These are phyloP conservation scores for Scortechinia acanthostroma DNA, from an alignment of 2,329 filamentous ascomycete genomes.

Conservation along the genomic window DNA sequence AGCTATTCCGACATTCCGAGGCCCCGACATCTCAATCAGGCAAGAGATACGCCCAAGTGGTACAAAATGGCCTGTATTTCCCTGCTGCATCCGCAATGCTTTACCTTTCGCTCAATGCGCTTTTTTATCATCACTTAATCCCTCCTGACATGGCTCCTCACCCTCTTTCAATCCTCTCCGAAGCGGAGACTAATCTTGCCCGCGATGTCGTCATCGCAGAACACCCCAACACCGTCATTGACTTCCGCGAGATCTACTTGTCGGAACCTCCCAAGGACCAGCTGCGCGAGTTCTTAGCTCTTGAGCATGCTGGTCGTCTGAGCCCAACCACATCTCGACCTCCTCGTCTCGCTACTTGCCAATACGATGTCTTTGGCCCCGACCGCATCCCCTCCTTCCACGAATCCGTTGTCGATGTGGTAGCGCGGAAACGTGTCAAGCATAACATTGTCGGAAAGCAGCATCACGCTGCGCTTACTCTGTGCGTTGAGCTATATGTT, in stretches of 20 bases:
- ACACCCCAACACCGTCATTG: conserved; percentile 17
- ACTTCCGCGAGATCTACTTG: conserved; percentile 41
- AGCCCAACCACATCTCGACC: conserved; percentile 4
- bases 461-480: neutral
- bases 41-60: too few species aligned
- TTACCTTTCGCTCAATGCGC: too few species aligned
- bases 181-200: conserved; percentile 20
- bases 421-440: conserved; percentile 9
- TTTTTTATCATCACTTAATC: conserved; percentile 4
- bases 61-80: too few species aligned
- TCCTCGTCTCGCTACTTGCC: conserved; percentile 5
- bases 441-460: neutral
- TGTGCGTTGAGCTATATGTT: too few species aligned
- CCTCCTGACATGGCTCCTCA: conserved; percentile 12
- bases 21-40: too few species aligned
- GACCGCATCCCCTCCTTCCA: neutral
- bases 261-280: conserved; percentile 38
- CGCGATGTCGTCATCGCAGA: conserved; percentile 16
- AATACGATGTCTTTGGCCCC: conserved; percentile 3
- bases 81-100: too few species aligned
- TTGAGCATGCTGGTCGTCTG: conserved; percentile 20
- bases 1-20: too few species aligned
- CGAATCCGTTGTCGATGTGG: conserved; percentile 11
- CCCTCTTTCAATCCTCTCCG: conserved; percentile 18
- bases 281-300: conserved; percentile 33